A percentile compares a stretch with the other conserved stretches of the same genome.
Conservation (phyloP, 768 basidiomycete species). For the Myochromella boudieri region DNA sequence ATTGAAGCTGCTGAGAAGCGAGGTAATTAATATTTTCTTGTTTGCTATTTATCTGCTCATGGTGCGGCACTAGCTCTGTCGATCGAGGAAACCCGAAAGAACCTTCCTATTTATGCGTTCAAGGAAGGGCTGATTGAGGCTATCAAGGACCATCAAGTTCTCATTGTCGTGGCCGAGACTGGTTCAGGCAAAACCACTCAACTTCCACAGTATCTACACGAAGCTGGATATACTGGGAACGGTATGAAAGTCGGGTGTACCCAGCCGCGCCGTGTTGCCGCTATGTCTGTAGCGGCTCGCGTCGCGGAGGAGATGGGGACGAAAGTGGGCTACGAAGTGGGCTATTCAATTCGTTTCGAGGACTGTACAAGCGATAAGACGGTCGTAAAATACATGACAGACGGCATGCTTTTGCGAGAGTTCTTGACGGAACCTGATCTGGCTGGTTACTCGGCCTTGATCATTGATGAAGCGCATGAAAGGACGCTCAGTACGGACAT, state of each 20-base stretch:
- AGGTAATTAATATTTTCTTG: slow-evolving; percentile 65
- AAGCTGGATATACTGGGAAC: slow-evolving; percentile 89
- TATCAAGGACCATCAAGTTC: slow-evolving; percentile 87
- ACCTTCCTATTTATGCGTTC: slow-evolving; percentile 87
- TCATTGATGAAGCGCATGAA: slow-evolving; percentile 99
- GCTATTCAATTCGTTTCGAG: slow-evolving; percentile 99
- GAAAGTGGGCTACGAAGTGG: slow-evolving; percentile 96
- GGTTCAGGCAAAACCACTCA: slow-evolving; percentile 99
- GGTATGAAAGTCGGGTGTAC: slow-evolving; percentile 95
- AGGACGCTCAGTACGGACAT: slow-evolving; percentile 98
- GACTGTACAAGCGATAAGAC: slow-evolving; percentile 99
- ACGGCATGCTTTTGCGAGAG: slow-evolving; percentile 96
- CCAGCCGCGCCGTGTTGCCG: slow-evolving; percentile 96
- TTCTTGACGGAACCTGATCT: slow-evolving; percentile 97
- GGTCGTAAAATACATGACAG: slow-evolving; percentile 99
- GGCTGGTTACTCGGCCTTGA: slow-evolving; percentile 90
- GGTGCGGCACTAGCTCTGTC: slow-evolving; percentile 72
- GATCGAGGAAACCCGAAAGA: slow-evolving; percentile 93
- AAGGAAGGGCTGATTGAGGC: slow-evolving; percentile 88
- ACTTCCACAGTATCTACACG: slow-evolving; percentile 95
- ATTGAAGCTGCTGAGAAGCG: slow-evolving; percentile 91
- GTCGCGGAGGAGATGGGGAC: slow-evolving; percentile 99
- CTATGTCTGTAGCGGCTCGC: slow-evolving; percentile 98
- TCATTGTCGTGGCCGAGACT: slow-evolving; percentile 97
- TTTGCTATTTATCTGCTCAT: too few relatives aligned